Base-by-base conservation (phyloP, 495 filamentous ascomycete species). In the Cercophora samala region DNA sequence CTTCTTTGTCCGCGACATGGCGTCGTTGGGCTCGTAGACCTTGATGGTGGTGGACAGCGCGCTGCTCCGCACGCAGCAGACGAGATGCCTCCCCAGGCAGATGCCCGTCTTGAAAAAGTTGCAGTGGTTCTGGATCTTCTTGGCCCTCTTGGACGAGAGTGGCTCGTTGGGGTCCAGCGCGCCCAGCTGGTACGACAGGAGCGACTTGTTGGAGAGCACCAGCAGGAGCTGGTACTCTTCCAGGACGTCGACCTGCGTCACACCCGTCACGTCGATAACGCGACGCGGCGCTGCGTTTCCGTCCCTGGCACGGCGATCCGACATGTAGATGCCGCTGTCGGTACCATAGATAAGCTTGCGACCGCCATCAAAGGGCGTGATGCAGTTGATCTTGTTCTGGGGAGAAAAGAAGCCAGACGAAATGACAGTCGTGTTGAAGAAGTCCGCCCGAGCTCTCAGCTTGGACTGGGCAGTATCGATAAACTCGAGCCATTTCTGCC, bases 81-180 rank as follows among this genome's bases (percentile, higher is more conserved):
- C 94, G 51, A 98, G 83, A 75, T 98, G 96, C 60, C 93, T 87
- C 60, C 96, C 94, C 23, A 97, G 85, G 74, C 95, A 97, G 70
- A 97, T 93, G 24, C 96, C 96, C 58, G 92, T 89, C 77, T 93
- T 97, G 88, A 99, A 98, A 80, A 97, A 98, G 79, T 94, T 97
- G 76, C 93, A 94, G 79, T 97, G 92, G 68, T 90, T 91, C 74
- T 93, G 93, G 72, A 99, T 97, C 82, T 97, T 97, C 83, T 94
- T 96, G n/a, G 93, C 91, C 21, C 93, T 83, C 74, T 96, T 97
- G 18, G 89, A 83, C 59, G 93, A 79, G 37, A 89, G 80, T 55
- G 88, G 89, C 72, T 98, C 95, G 62, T 88, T 87, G 3, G 90
- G 85, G 72, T 97, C 93, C 64, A 87, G 73, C n/a, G 90, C 93